Conservation (phyloP, 208 protist genomes). For the Leishmania mexicana region DNA sequence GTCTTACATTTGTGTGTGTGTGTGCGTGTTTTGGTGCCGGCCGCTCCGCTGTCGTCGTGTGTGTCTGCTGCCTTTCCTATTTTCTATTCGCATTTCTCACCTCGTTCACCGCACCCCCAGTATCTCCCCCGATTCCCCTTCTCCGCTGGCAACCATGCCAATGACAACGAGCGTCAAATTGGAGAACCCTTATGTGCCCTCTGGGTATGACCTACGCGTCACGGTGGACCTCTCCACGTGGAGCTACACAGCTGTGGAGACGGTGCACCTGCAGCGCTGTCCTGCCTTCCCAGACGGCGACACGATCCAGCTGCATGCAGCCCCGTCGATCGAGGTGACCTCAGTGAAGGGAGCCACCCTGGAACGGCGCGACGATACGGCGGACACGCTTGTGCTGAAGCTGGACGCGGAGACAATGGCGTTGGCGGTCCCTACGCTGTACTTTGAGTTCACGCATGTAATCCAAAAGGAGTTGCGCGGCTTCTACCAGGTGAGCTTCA, state of each 20-base stretch:
- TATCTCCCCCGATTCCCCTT: not conserved
- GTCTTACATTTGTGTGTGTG: not conserved
- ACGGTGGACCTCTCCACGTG: conserved; percentile 72
- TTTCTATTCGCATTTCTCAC: not conserved
- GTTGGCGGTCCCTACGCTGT: conserved; percentile 58
- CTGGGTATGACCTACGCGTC: conserved; percentile 68
- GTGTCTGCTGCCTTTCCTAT: not conserved
- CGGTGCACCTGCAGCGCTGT: conserved; percentile 54
- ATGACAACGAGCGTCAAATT: conserved; percentile 53
- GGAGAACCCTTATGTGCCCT: conserved; percentile 76
- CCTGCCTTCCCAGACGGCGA: conserved; percentile 30
- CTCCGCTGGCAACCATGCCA: not conserved
- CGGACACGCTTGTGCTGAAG: conserved; percentile 64
- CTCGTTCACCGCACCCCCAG: not conserved
- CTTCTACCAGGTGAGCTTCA: conserved; percentile 88
- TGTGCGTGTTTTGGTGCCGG: not conserved
- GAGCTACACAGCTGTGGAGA: conserved; percentile 73
- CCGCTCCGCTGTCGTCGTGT: not conserved
- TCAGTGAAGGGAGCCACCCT: conserved; percentile 57
- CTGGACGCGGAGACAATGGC: conserved; percentile 48
- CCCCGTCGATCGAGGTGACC: conserved; percentile 55
- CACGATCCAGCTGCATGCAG: conserved; percentile 72
- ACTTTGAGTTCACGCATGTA: conserved; percentile 75
- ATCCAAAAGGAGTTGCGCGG: conserved; percentile 92
- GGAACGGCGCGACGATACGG: conserved; percentile 39